Evolutionary conservation across 1,139 yeast species (phyloP), one percentile per base, ranked within the genome.

Genomic region (Saccharomyces hybrid): DNA sequence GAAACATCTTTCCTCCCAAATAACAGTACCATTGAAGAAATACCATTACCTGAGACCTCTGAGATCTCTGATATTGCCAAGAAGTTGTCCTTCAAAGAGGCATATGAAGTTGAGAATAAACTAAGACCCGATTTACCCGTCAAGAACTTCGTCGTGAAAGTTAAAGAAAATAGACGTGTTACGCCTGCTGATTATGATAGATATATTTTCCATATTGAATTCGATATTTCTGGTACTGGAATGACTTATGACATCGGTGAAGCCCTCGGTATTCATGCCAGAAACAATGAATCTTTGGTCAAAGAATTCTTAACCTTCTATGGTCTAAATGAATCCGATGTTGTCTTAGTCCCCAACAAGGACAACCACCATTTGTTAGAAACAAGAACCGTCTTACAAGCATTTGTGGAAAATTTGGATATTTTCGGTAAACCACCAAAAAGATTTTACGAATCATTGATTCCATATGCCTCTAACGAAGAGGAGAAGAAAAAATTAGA

Each of bases 191-290:
- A 88, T 66, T 93, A 93, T 71, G 88, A 88, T 58, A 88, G 99
- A 76, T 88, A 93, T 73, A 91, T 93, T 68, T 93, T 93, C 90
- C 97, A 93, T 70, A 86, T 93, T 64, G 98, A 93, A 74, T 88
- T 93, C 64, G 99, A 93, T 70, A 80, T 84, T 64, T 74, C 91
- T 51, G 96, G 96, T 52, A 90, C 98, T 47, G 97, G 95, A 30
- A 78, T 93, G 70, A 88, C 82, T 53, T 93, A 93, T 70, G 95
- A 84, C 60, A 88, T 93, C 68, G 99, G 99, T 70, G 99, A 93
- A 76, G 97, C 98, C 7, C 81, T 93, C 59, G 99, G 98, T 67
- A 82, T 93, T 57, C 98, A 93, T 67, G 97, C 96, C 50, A 85
- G 95, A 68, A 93, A 93, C 75, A 80, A 82, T 61, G 70, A 78